Conservation (phyloP, 306 rosid genomes). For the Malus sylvestris region DNA sequence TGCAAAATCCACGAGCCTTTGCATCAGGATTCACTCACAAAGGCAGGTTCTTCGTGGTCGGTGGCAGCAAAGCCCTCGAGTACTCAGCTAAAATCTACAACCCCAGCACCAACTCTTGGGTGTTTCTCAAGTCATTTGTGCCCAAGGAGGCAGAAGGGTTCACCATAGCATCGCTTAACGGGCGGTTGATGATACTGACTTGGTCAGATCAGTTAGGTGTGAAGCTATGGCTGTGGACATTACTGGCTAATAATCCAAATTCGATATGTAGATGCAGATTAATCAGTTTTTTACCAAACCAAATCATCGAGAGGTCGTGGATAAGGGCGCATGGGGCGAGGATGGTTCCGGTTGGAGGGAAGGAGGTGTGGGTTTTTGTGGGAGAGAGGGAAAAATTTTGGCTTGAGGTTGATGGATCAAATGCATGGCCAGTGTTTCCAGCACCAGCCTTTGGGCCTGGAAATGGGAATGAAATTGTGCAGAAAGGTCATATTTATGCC, state of each 20-base stretch:
- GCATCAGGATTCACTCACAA: conserved; percentile 1
- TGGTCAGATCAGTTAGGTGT: background rate
- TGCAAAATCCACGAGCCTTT: background rate
- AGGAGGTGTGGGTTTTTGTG: conserved; percentile 13
- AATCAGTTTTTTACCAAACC: conserved; percentile 2
- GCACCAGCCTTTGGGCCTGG: background rate
- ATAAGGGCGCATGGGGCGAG: background rate
- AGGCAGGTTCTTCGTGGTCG: background rate
- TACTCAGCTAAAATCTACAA: conserved; percentile 5
- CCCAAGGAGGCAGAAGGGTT: background rate
- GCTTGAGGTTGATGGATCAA: background rate
- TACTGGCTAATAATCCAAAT: background rate
- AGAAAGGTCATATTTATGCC: background rate
- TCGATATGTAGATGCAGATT: background rate
- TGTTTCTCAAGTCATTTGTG: background rate
- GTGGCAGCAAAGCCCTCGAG: background rate
- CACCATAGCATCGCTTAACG: background rate
- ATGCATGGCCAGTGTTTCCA: conserved; percentile 1
- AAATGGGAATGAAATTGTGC: conserved; percentile 1
- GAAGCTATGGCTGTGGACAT: conserved; percentile 1
- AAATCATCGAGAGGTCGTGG: background rate
- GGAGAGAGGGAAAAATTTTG: background rate
- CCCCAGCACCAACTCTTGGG: background rate
- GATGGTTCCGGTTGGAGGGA: conserved; percentile 5
- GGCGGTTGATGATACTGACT: background rate